Evolutionary conservation across 176 grass and related monocot genomes (phyloP).

Genomic region (Eleusine coracana): DNA sequence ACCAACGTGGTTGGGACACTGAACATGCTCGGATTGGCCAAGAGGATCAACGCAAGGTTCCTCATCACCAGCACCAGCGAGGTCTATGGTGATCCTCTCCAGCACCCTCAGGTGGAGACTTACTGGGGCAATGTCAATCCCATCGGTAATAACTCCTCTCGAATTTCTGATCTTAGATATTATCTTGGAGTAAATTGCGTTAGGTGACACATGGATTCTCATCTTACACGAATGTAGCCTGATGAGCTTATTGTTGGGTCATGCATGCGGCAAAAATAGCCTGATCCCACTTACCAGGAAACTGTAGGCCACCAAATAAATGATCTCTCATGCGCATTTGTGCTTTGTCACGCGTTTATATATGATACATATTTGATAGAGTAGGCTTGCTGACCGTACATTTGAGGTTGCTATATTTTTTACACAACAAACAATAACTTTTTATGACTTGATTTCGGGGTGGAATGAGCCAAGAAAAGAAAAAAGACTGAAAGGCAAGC

Average conservation of each 20-base stretch:
- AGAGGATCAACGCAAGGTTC: conserved; percentile 82
- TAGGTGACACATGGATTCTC: background rate
- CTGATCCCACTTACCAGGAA: background rate
- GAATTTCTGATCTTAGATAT: background rate
- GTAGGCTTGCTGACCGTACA: background rate
- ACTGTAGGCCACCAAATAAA: conserved; percentile 28
- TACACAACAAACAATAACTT: background rate
- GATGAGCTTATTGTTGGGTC: conserved; percentile 40
- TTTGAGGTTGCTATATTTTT: background rate
- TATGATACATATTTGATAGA: background rate
- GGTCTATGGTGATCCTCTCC: conserved; percentile 92
- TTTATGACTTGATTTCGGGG: background rate
- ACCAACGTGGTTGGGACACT: conserved; percentile 93
- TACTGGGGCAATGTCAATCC: conserved; percentile 99
- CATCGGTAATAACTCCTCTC: conserved; percentile 60
- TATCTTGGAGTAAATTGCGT: conserved; percentile 1
- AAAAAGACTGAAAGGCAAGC: background rate
- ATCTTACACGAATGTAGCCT: conserved; percentile 7
- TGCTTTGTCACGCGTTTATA: conserved; percentile 32
- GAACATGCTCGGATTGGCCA: conserved; percentile 95
- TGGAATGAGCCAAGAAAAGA: conserved; percentile 6
- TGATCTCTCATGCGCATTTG: conserved; percentile 22
- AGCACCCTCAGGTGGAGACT: conserved; percentile 95
- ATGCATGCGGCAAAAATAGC: conserved; percentile 25
- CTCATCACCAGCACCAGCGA: conserved; percentile 97